These are phyloP conservation scores for Diaporthe sp. DNA, from an alignment of 2,329 filamentous ascomycete genomes.

Conservation along the genomic window DNA sequence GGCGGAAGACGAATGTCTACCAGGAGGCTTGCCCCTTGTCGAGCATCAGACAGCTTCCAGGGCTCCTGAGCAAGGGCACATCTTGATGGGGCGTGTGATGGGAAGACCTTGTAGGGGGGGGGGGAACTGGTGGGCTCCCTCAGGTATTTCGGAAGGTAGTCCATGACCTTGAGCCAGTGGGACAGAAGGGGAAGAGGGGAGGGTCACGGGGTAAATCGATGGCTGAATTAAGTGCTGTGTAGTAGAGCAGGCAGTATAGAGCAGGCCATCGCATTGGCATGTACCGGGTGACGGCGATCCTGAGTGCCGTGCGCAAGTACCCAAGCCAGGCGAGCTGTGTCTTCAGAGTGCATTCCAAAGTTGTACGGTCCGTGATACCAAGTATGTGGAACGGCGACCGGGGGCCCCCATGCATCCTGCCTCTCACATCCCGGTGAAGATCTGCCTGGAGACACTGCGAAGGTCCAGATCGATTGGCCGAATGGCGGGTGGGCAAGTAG, in stretches of 20 bases:
- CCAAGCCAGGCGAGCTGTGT: slow-evolving; percentile 10
- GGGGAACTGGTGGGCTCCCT: slow-evolving; percentile 11
- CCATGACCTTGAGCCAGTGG: neutral
- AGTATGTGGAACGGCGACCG: slow-evolving; percentile 11
- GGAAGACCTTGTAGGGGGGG: neutral
- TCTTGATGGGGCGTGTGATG: neutral
- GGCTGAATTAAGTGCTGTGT: slow-evolving; percentile 28
- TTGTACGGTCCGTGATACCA: slow-evolving; percentile 27
- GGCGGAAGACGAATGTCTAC: neutral
- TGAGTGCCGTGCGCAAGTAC: slow-evolving; percentile 14
- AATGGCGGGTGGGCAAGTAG: neutral
- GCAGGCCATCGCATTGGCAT: slow-evolving; percentile 29
- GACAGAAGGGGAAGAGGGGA: neutral
- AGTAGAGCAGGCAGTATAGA: slow-evolving; percentile 10
- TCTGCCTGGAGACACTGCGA: neutral
- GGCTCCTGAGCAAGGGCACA: neutral
- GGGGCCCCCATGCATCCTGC: neutral
- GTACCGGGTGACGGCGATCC: slow-evolving; percentile 14
- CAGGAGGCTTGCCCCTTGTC: neutral
- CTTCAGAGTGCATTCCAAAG: slow-evolving; percentile 23
- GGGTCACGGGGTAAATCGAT: slow-evolving; percentile 23
- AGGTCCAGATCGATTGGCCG: neutral
- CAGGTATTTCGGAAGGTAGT: slow-evolving; percentile 19
- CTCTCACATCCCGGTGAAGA: slow-evolving; percentile 14
- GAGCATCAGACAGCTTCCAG: neutral